Evolutionary conservation across 2,329 filamentous ascomycete species (phyloP), one percentile per base, ranked within the genome.

Genomic region (Kalaharituber pfeilii): DNA sequence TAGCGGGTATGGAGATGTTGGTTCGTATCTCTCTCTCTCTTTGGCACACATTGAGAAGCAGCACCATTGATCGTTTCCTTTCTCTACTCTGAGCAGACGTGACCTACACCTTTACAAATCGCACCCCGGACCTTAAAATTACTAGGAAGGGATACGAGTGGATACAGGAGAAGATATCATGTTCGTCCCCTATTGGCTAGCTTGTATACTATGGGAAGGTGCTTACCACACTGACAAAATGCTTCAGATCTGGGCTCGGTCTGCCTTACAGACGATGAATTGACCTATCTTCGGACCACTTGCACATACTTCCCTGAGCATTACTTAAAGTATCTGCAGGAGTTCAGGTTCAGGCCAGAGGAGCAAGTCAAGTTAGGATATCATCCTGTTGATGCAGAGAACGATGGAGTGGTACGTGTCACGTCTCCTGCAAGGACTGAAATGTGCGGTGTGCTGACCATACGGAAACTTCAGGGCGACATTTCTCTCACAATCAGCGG

Each of bases 101-200:
- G 56, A 87, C 85, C 2, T 98, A 96, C 66, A 80, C 84, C 56
- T 95, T 93, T 71, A 96, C 87, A 51, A 98, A 98, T 67, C 83
- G 91, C 51, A 98, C 91, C 1, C 86, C 86, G 6, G 80, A 94
- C 58, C 94, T 95, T 79, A 87, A 88, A 67, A 74, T 98, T 56
- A 94, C 80, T 25, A 78, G 86, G 62, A 76, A 75, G 54, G 91
- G 86, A 28, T 94, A 86, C 69, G 74, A 75, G 50, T 98, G 91
- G 91, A 75, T 98, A 1, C 72, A 85, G 63, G 72, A 80, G 49
- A 89, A 98, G 67, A 84, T 95, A 62, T 75, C 77, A 62, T 89
- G 83, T 86, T 68, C 53, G 50, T 54, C 33, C n/a, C n/a, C n/a
- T n/a, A n/a, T n/a, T n/a, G n/a, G n/a, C n/a, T n/a, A n/a, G n/a